These are phyloP conservation scores for Gaeumannomyces tritici DNA, from an alignment of 2,329 filamentous ascomycete genomes.

Conservation along the genomic window DNA sequence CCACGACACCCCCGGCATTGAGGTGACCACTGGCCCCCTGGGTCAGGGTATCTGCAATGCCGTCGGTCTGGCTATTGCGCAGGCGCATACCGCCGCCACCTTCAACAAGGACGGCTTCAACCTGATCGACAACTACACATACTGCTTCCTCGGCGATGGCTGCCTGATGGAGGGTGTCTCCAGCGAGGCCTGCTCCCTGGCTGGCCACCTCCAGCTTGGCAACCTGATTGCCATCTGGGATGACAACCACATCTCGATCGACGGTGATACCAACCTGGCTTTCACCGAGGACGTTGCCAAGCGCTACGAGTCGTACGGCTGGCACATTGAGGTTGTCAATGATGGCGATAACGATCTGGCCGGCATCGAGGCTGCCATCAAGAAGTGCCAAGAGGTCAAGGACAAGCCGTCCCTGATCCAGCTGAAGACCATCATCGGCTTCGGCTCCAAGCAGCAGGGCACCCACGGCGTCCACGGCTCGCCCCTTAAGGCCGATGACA, in stretches of 20 bases:
- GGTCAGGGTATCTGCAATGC: conserved; percentile 97
- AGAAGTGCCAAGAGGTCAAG: conserved; percentile 75
- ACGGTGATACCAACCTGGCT: conserved; percentile 89
- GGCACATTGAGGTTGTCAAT: conserved; percentile 77
- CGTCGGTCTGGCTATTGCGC: conserved; percentile 93
- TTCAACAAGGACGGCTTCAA: conserved; percentile 97
- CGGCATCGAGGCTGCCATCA: conserved; percentile 80
- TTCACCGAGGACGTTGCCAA: conserved; percentile 96
- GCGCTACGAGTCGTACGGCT: conserved; percentile 95
- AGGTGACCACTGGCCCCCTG: conserved; percentile 96
- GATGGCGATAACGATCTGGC: conserved; percentile 85
- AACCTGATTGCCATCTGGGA: conserved; percentile 97
- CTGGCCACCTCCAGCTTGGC: conserved; percentile 93
- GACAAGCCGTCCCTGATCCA: conserved; percentile 97
- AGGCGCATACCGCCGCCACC: conserved; percentile 78
- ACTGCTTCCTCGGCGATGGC: conserved; percentile 92
- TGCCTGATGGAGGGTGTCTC: conserved; percentile 98
- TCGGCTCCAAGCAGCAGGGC: conserved; percentile 84
- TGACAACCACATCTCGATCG: conserved; percentile 94
- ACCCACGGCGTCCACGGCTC: conserved; percentile 95
- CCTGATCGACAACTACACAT: conserved; percentile 94
- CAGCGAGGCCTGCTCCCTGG: conserved; percentile 81
- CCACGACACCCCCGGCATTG: conserved; percentile 91
- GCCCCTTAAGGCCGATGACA: conserved; percentile 89
- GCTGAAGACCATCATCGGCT: conserved; percentile 95